Base-by-base conservation (phyloP, 2,329 filamentous ascomycete genomes). In the Beauveria australis region DNA sequence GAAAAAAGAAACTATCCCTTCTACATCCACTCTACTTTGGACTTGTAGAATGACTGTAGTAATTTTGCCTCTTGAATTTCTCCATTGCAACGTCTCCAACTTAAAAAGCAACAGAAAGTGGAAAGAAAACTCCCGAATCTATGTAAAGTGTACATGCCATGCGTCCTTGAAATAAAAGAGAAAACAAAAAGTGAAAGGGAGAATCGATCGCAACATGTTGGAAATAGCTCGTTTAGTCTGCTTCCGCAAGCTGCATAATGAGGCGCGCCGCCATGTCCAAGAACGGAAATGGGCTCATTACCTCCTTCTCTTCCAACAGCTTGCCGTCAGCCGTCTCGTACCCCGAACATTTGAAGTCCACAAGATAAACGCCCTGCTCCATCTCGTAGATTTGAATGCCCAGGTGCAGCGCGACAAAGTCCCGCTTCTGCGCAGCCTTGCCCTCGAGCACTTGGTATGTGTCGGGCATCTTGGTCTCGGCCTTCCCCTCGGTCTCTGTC, bases 291-390 rank as follows among this genome's bases (percentile, higher is more conserved):
- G 94, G 92, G 71, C 90, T 95, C 49, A 91, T 93, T 64, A 96
- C 91, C 69, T 96, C 89, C 81, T 97, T 97, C 76, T 97, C 92
- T 68, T 94, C 91, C 55, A 92, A 78, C 55, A 88, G 78, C 65
- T 88, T 85, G 53, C 93, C 88, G 60, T 94, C 80, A 14, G 79
- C 70, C 52, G 82, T 91, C 76, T 99, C 94, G 75, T 99, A 99
- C 22, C 94, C 94, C 16, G 94, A 92, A 73, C 93, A 97, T 73
- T 97, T 97, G 80, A 99, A 99, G 73, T 99, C 94, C 53, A 99
- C 94, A 64, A 99, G 87, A 74, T 93, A 97, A 66, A 94, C 93
- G 60, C 90, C 89, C 61, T 87, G 86, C 73, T 97, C 93, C 79
- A 97, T 92, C 70, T 92, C 89, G 74, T 97, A 97, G 56, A 97